These are phyloP conservation scores for Aspergillus ustus DNA, from an alignment of 2,329 filamentous ascomycete species.

Conservation along the genomic window DNA sequence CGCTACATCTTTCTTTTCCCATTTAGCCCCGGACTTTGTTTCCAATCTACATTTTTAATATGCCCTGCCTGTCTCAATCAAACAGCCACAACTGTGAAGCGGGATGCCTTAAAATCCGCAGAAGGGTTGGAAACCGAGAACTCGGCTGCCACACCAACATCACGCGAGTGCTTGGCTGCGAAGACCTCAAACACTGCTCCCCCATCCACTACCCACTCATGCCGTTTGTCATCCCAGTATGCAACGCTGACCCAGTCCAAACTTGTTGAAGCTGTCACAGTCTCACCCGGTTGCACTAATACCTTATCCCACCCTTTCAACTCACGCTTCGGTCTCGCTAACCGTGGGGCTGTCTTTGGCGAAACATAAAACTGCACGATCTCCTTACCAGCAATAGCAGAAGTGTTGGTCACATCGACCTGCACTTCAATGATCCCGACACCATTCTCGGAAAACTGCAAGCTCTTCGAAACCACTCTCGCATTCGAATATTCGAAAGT, in stretches of 20 bases:
- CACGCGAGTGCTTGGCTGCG: slow-evolving; percentile 2
- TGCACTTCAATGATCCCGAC: background rate
- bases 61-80: background rate
- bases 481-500: slow-evolving; percentile 6
- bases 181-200: slow-evolving; percentile 6
- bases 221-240: background rate
- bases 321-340: background rate
- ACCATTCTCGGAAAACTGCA: background rate
- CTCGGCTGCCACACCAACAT: background rate
- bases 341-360: background rate
- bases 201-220: background rate
- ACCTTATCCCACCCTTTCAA: slow-evolving; percentile 3
- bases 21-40: background rate
- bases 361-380: slow-evolving; percentile 8
- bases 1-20: background rate
- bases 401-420: slow-evolving; percentile 6
- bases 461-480: background rate
- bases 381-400: background rate
- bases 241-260: slow-evolving; percentile 1
- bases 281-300: background rate
- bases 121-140: background rate
- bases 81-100: background rate
- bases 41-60: background rate
- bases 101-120: background rate
- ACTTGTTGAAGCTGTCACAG: background rate